These are phyloP conservation scores for Globisporangium solare DNA, from an alignment of 352 stramenopile genomes.

Conservation along the genomic window DNA sequence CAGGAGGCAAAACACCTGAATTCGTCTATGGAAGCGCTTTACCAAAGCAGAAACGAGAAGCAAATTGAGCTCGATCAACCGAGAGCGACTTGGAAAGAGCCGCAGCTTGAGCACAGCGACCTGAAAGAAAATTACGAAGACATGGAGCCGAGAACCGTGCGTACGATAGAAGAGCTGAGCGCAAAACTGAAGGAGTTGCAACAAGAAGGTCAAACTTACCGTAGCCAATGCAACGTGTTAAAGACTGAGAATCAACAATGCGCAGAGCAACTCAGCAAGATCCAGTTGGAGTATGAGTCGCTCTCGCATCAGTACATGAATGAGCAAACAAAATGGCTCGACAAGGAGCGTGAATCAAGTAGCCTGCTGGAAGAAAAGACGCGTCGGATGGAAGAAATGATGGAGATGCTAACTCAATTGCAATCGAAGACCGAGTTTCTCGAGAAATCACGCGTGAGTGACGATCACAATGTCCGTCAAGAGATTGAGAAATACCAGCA, in stretches of 20 bases:
- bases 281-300: constrained; percentile 25
- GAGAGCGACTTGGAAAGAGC: constrained; percentile 33
- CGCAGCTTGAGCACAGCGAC: constrained; percentile 48
- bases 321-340: constrained; percentile 28
- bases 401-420: constrained; percentile 57
- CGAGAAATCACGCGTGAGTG: constrained; percentile 37
- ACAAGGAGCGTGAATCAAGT: constrained; percentile 25
- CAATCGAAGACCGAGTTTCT: constrained; percentile 42
- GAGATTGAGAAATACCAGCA: constrained; percentile 42
- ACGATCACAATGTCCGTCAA: constrained; percentile 27
- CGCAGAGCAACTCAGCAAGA: constrained; percentile 12
- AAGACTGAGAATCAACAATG: constrained; percentile 17
- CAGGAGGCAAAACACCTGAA: constrained; percentile 65
- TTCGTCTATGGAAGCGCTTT: constrained; percentile 42
- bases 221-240: constrained; percentile 7
- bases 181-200: constrained; percentile 27
- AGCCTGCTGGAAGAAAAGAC: constrained; percentile 44
- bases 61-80: constrained; percentile 61
- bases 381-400: constrained; percentile 51
- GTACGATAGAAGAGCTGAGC: constrained; percentile 37
- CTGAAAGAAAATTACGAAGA: constrained; percentile 55
- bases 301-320: constrained; percentile 14
- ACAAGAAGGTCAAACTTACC: constrained; percentile 17
- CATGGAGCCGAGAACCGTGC: constrained; percentile 25
- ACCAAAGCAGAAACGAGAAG: constrained; percentile 43